Evolutionary conservation across 2,329 filamentous ascomycete genomes (phyloP).

Genomic region (Immersiporthe knoxdaviesiana): DNA sequence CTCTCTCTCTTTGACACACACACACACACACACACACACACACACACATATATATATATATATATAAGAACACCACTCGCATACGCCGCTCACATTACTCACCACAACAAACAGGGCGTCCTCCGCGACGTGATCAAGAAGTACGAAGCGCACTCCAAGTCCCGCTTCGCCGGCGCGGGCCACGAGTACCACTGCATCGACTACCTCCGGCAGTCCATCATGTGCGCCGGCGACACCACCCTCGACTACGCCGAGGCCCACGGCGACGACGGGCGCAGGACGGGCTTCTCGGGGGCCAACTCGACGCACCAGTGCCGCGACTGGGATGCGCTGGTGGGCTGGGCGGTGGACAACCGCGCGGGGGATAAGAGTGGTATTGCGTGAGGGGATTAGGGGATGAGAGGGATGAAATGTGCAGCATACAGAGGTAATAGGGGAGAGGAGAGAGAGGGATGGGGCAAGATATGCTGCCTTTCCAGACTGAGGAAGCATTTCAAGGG

Average conservation of each 20-base stretch:
- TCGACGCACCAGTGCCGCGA: slow-evolving; percentile 28
- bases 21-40: too few relatives aligned
- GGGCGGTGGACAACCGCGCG: slow-evolving; percentile 28
- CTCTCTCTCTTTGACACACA: not conserved
- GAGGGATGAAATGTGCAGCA: too few relatives aligned
- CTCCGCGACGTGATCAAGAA: slow-evolving; percentile 29
- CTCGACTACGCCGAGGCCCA: slow-evolving; percentile 26
- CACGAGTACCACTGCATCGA: slow-evolving; percentile 30
- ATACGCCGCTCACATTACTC: too few relatives aligned
- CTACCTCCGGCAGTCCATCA: slow-evolving; percentile 28
- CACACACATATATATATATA: not conserved
- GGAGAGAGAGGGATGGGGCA: too few relatives aligned
- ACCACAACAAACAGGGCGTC: slow-evolving; percentile 20
- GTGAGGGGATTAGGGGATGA: too few relatives aligned
- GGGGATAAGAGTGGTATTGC: slow-evolving; percentile 25
- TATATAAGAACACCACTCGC: not conserved
- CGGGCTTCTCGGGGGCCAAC: slow-evolving; percentile 26
- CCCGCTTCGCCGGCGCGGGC: slow-evolving; percentile 26
- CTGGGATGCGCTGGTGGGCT: slow-evolving; percentile 21
- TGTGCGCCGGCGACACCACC: slow-evolving; percentile 27
- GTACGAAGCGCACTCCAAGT: slow-evolving; percentile 28
- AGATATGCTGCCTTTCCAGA: too few relatives aligned
- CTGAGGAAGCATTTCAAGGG: too few relatives aligned
- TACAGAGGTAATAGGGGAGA: not conserved
- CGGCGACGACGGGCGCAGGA: slow-evolving; percentile 20